These are phyloP conservation scores for Amphicarpaea edgeworthii DNA, from an alignment of 306 rosid species.

Conservation along the genomic window DNA sequence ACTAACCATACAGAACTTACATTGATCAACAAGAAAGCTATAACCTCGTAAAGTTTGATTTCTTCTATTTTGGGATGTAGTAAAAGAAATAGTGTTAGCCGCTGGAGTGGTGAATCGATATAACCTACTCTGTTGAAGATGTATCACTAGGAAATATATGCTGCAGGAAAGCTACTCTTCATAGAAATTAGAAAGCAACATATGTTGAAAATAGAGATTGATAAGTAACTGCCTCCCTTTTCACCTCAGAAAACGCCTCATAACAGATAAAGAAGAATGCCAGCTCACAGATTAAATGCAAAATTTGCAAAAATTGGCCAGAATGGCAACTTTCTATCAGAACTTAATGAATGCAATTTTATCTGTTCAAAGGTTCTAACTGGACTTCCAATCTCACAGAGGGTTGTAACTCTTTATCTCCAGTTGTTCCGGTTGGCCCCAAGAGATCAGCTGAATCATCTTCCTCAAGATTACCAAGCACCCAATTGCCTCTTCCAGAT, in stretches of 20 bases:
- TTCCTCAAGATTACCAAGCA: conserved; percentile 63
- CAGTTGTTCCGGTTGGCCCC: conserved; percentile 52
- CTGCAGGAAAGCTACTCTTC: conserved; percentile 43
- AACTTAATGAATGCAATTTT: conserved; percentile 48
- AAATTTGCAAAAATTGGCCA: conserved; percentile 40
- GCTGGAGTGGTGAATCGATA: background rate
- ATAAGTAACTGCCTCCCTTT: conserved; percentile 39
- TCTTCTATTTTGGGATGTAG: background rate
- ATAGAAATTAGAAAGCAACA: conserved; percentile 40
- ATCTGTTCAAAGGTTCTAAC: conserved; percentile 81
- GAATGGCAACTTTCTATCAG: background rate
- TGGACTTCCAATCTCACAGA: conserved; percentile 86
- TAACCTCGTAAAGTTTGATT: background rate
- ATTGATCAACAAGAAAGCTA: conserved; percentile 34
- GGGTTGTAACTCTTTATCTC: conserved; percentile 58
- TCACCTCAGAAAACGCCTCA: background rate
- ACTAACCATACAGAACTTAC: conserved; percentile 38
- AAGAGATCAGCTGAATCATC: conserved; percentile 88
- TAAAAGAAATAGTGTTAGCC: conserved; percentile 11
- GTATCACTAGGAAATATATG: conserved; percentile 26
- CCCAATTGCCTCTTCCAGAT: conserved; percentile 84
- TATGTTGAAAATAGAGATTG: conserved; percentile 25
- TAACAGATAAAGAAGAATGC: background rate
- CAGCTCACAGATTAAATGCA: conserved; percentile 33
- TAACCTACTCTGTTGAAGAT: background rate